Evolutionary conservation across 768 basidiomycete genomes (phyloP), one percentile per base, ranked within the genome.

Genomic region (Leucocoprinus birnbaumii): DNA sequence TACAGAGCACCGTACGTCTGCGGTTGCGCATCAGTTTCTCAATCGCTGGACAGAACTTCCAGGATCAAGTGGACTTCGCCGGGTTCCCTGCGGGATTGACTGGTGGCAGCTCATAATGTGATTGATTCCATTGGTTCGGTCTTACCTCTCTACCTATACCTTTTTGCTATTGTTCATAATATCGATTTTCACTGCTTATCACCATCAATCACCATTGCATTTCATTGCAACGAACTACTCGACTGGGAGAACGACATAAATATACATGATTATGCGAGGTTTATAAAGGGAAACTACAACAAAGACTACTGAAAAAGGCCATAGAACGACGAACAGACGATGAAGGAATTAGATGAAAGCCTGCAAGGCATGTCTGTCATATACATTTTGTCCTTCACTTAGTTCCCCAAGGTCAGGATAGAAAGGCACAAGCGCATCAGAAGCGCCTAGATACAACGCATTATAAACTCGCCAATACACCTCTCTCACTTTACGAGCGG

Each of bases 391-490:
- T 41, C 93, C 88, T 73, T 98, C 95, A 58, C 87, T 92, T 51
- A 96, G 76, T 65, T 96, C 94, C 2, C 89, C 80, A 19, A 98
- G 75, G 65, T 95, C 91, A 22, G 96, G 93, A 68, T 94, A 96
- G 75, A 94, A 97, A 0, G 95, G 94, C 6, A 98, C 95, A 72
- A 98, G 78, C 3, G 96, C 86, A 65, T 98, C 95, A 41, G 84
- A 68, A 1, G 94, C 89, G 25, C 95, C 94, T 26, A 98, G 82
- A 66, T 98, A 98, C 44, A 97, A 72, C 26, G 94, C 85, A 71
- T 97, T 98, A 75, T 98, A 98, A 58, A 96, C 76, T 37, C 94
- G 83, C 96, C 96, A 98, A 68, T 98, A 98, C 2, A 96, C 93
- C 76, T 99, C 97, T 53, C 97, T 83, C 21, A 99, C 97, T 69